phyloP scores from a whole-genome alignment of 495 filamentous ascomycete species.

The Cercophora scortea region DNA sequence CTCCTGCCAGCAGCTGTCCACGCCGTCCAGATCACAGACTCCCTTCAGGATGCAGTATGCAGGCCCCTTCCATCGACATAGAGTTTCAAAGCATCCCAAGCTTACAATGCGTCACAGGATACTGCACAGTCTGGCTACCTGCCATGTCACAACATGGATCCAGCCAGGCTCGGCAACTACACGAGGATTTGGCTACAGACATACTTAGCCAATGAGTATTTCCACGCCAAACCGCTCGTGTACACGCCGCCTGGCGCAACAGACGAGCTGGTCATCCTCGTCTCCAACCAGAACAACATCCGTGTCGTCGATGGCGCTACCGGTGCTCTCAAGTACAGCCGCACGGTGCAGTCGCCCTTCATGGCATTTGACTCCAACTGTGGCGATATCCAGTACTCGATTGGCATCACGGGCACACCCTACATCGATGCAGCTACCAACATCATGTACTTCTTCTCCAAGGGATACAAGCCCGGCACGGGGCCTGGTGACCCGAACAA shows the following conservation, averaged over 20 bases:
- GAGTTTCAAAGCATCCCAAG: not conserved
- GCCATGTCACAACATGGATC: conserved; percentile 11
- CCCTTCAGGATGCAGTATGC: conserved; percentile 2
- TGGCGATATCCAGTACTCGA: conserved; percentile 34
- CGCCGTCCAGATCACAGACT: conserved; percentile 1
- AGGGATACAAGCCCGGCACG: conserved; percentile 13
- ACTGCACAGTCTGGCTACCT: conserved; percentile 8
- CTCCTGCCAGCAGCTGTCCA: not conserved
- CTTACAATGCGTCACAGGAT: not conserved
- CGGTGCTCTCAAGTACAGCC: conserved; percentile 28
- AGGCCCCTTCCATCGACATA: not conserved
- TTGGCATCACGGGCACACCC: conserved; percentile 41
- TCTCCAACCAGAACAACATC: conserved; percentile 39
- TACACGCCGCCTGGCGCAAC: conserved; percentile 31
- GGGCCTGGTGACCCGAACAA: conserved; percentile 6
- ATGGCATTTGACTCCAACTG: conserved; percentile 35
- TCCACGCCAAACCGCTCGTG: conserved; percentile 39
- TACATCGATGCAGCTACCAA: conserved; percentile 41
- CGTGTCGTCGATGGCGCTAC: conserved; percentile 40
- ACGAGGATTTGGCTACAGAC: conserved; percentile 1
- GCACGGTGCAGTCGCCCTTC: conserved; percentile 40
- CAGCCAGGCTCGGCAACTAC: conserved; percentile 7
- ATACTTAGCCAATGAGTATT: conserved; percentile 22
- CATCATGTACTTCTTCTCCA: conserved; percentile 35
- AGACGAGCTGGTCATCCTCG: conserved; percentile 36